These are phyloP conservation scores for Gossypium thurberi DNA, from an alignment of 345 rosid genomes.

Conservation along the genomic window DNA sequence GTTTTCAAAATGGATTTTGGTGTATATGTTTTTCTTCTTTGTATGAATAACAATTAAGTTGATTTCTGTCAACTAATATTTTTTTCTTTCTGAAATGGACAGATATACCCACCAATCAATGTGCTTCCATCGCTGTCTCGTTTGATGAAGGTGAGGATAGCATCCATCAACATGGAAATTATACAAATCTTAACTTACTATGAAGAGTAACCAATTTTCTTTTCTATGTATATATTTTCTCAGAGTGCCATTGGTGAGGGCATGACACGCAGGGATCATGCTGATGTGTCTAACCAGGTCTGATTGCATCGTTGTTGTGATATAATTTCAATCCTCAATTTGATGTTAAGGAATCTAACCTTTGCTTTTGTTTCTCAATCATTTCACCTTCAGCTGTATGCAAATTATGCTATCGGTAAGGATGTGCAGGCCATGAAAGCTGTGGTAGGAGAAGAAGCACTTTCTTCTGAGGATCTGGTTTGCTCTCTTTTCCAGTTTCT, in stretches of 20 bases:
- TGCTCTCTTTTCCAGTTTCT: constrained; percentile 14
- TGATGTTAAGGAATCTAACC: background rate
- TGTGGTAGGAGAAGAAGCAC: constrained; percentile 99
- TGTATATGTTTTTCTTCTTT: background rate
- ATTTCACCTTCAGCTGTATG: constrained; percentile 55
- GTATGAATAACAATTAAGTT: background rate
- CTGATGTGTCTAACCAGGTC: constrained; percentile 96
- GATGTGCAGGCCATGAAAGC: constrained; percentile 99
- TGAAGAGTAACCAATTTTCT: background rate
- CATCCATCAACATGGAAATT: background rate
- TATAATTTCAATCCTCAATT: background rate
- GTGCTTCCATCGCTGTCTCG: constrained; percentile 98
- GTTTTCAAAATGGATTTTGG: background rate
- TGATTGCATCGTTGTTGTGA: background rate
- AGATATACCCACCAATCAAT: constrained; percentile 97
- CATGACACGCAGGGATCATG: constrained; percentile 90
- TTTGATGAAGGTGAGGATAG: constrained; percentile 72
- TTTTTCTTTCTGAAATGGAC: constrained; percentile 21
- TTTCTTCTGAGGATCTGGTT: constrained; percentile 95
- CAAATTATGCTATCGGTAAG: constrained; percentile 93
- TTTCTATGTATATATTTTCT: background rate
- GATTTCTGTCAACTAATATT: background rate
- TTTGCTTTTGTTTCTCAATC: background rate
- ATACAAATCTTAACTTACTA: background rate
- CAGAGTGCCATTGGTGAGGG: constrained; percentile 99